A percentile compares a stretch with the other conserved stretches of the same genome.
Conservation (phyloP, 768 basidiomycete genomes). For the Tylopilus felleus region DNA sequence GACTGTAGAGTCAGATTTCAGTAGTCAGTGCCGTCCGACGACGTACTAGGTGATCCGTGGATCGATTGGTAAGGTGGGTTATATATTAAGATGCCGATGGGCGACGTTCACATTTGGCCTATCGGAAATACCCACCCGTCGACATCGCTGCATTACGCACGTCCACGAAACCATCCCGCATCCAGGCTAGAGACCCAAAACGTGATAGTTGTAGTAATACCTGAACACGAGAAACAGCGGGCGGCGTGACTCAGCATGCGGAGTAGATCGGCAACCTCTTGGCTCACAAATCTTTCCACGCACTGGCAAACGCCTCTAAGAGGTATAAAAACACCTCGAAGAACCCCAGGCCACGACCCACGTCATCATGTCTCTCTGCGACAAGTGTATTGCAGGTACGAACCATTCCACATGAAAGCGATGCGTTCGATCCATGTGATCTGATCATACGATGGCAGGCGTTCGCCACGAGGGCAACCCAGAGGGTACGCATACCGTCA, state of each 20-base stretch:
- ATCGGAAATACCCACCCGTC: background rate
- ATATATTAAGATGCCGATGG: background rate
- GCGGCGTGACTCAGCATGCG: background rate
- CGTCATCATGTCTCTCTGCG: conserved; percentile 48
- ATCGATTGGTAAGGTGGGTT: background rate
- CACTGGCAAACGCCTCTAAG: too few species aligned
- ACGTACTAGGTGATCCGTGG: background rate
- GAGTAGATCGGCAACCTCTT: conserved; percentile 1
- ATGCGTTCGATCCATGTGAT: background rate
- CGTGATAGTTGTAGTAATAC: too few species aligned
- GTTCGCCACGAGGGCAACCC: conserved; percentile 50
- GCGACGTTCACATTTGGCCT: background rate
- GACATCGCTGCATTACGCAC: too few species aligned
- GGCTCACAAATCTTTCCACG: background rate
- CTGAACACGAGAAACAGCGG: too few species aligned
- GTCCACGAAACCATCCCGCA: too few species aligned
- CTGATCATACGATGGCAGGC: conserved; percentile 26
- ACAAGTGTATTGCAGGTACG: conserved; percentile 53
- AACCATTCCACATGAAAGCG: background rate
- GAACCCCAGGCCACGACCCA: background rate
- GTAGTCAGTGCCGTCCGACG: background rate
- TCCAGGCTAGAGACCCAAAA: too few species aligned
- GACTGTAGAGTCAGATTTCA: background rate
- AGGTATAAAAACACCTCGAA: conserved; percentile 15
- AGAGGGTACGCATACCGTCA: conserved; percentile 32